These are phyloP conservation scores for Aspergillus transmontanensis DNA, from an alignment of 2,329 filamentous ascomycete genomes.

Conservation along the genomic window DNA sequence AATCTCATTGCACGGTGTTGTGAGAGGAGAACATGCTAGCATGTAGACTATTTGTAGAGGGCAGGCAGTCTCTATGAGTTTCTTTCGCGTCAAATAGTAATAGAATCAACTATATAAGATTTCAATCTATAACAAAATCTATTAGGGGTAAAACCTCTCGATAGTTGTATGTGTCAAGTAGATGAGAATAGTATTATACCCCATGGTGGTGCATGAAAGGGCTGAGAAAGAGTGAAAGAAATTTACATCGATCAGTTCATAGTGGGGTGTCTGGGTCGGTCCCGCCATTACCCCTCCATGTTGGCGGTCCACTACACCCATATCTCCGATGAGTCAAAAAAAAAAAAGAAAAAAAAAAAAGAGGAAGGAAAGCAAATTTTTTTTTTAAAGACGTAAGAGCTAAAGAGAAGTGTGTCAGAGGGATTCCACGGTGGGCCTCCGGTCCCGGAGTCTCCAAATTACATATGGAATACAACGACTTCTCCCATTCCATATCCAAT, in stretches of 20 bases:
- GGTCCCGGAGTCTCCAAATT: conserved; percentile 15
- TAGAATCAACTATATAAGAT: background rate
- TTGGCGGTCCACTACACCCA: background rate
- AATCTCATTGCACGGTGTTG: background rate
- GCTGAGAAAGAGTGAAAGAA: background rate
- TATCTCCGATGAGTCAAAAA: background rate
- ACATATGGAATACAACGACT: background rate
- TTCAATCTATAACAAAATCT: background rate
- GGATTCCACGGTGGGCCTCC: conserved; percentile 5
- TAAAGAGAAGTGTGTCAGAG: background rate
- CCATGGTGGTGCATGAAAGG: background rate
- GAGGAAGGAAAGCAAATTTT: too few species aligned
- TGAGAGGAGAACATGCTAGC: background rate
- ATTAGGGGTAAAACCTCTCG: background rate
- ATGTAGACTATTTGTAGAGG: background rate
- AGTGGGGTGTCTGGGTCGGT: background rate
- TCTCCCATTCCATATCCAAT: background rate
- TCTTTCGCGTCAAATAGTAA: background rate
- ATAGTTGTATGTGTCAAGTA: background rate
- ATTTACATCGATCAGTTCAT: background rate
- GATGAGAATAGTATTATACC: background rate
- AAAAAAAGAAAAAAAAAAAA: background rate
- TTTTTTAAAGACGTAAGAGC: background rate
- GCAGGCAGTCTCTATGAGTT: background rate
- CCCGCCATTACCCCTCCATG: conserved; percentile 6